phyloP scores from a whole-genome alignment of 2,329 filamentous ascomycete genomes.

The Magnaporthiopsis incrustans region DNA sequence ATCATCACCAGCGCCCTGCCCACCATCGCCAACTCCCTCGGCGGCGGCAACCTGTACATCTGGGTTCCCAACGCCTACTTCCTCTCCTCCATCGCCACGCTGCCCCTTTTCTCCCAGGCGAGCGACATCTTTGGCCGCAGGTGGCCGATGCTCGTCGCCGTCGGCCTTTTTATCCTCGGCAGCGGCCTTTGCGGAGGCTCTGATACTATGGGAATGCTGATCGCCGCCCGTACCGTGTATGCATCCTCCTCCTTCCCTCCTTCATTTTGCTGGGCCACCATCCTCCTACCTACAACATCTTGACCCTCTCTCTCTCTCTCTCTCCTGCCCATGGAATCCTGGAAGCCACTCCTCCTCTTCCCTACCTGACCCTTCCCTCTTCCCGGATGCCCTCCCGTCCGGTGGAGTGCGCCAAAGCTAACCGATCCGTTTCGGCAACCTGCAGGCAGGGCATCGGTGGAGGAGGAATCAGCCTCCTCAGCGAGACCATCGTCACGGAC shows the following conservation, averaged over 20 bases:
- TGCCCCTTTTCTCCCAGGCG: constrained; percentile 41
- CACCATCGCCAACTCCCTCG: constrained; percentile 15
- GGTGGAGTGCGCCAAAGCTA: too few relatives aligned
- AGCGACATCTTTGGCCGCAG: constrained; percentile 10
- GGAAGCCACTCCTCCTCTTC: too few relatives aligned
- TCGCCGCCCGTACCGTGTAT: constrained; percentile 33
- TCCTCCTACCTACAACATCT: too few relatives aligned
- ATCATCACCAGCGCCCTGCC: constrained; percentile 25
- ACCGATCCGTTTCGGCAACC: too few relatives aligned
- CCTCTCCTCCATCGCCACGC: constrained; percentile 24
- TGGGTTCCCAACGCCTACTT: constrained; percentile 21
- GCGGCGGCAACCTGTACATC: constrained; percentile 15
- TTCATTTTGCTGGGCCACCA: too few relatives aligned
- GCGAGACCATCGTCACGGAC: constrained; percentile 19
- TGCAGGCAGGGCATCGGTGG: constrained; percentile 34
- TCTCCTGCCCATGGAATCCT: too few relatives aligned
- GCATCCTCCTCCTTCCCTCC: too few relatives aligned
- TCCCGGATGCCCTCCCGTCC: too few relatives aligned
- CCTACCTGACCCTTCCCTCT: too few relatives aligned
- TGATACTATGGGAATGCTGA: constrained; percentile 33
- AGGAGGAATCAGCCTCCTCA: constrained; percentile 25
- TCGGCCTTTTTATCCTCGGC: constrained; percentile 6
- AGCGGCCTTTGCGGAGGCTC: constrained; percentile 42
- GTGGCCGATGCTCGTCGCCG: constrained; percentile 4
- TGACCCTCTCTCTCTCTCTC: too few relatives aligned